These are phyloP conservation scores for Globisporangium polare DNA, from an alignment of 352 stramenopile genomes.

Conservation along the genomic window DNA sequence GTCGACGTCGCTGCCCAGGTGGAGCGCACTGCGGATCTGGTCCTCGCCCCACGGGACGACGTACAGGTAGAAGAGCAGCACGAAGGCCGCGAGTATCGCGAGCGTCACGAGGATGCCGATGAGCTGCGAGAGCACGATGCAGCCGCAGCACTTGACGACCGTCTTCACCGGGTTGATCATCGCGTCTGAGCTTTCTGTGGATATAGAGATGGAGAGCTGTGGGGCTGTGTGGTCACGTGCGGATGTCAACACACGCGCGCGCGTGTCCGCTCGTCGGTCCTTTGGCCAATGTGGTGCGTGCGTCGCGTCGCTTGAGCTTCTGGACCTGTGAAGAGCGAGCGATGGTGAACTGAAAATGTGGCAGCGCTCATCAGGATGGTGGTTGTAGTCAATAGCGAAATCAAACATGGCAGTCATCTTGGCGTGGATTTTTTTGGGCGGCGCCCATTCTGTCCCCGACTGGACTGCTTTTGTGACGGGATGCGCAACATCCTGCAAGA, in stretches of 20 bases:
- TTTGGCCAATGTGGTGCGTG: no score
- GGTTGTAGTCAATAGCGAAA: no score
- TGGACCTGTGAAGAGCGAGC: no score
- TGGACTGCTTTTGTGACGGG: no score
- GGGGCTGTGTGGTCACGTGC: not conserved
- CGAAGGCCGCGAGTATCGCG: slow-evolving; percentile 42
- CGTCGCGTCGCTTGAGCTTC: no score
- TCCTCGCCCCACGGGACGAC: slow-evolving; percentile 70
- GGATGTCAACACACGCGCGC: not conserved
- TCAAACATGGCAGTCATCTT: no score
- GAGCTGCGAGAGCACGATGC: slow-evolving; percentile 67
- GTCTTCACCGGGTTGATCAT: slow-evolving; percentile 24
- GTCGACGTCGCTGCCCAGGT: slow-evolving; percentile 41
- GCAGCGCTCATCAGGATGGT: no score
- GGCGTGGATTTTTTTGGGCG: no score
- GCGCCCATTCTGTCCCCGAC: no score
- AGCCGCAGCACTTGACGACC: slow-evolving; percentile 72
- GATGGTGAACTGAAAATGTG: no score
- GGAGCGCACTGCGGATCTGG: slow-evolving; percentile 53
- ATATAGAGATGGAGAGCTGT: not conserved
- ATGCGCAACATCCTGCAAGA: no score
- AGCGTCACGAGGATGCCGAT: slow-evolving; percentile 57
- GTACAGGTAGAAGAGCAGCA: slow-evolving; percentile 69
- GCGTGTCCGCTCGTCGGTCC: not conserved
- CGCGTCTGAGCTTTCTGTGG: not conserved